These are phyloP conservation scores for Mollisia scopiformis DNA, from an alignment of 2,329 filamentous ascomycete genomes.

Conservation along the genomic window DNA sequence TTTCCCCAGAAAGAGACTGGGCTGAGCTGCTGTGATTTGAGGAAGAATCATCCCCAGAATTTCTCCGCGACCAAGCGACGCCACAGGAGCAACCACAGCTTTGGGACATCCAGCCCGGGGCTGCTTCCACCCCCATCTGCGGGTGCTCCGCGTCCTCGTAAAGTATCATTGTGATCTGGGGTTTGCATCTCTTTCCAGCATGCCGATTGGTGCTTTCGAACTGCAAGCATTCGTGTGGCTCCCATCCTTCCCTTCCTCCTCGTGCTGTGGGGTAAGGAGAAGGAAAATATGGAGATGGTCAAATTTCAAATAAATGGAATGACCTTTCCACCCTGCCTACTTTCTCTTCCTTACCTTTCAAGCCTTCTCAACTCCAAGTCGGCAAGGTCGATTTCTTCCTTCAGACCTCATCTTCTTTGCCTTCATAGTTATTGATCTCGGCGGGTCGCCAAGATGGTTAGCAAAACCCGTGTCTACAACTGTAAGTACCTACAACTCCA, in stretches of 20 bases:
- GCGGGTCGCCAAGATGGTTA: slow-evolving; percentile 26
- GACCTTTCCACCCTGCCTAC: background rate
- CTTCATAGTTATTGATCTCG: slow-evolving; percentile 2
- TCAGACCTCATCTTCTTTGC: background rate
- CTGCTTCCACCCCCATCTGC: background rate
- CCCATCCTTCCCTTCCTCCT: no score
- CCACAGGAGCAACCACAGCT: background rate
- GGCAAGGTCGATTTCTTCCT: background rate
- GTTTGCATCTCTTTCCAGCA: no score
- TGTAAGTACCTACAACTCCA: slow-evolving; percentile 11
- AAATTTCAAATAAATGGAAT: background rate
- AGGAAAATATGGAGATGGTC: background rate
- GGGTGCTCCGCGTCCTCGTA: slow-evolving; percentile 6
- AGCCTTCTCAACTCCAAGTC: slow-evolving; percentile 6
- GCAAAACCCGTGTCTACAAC: slow-evolving; percentile 21
- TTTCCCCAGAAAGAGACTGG: background rate
- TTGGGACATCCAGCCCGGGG: background rate
- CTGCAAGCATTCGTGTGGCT: slow-evolving; percentile 2
- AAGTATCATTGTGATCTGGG: slow-evolving; percentile 9
- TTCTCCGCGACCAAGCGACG: slow-evolving; percentile 2
- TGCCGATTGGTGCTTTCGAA: no score
- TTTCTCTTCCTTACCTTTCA: background rate
- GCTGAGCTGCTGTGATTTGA: slow-evolving; percentile 1
- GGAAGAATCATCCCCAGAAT: slow-evolving; percentile 9
- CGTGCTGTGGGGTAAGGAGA: background rate